Base-by-base conservation (phyloP, 257 asterid species). In the Cordia subcordata region DNA sequence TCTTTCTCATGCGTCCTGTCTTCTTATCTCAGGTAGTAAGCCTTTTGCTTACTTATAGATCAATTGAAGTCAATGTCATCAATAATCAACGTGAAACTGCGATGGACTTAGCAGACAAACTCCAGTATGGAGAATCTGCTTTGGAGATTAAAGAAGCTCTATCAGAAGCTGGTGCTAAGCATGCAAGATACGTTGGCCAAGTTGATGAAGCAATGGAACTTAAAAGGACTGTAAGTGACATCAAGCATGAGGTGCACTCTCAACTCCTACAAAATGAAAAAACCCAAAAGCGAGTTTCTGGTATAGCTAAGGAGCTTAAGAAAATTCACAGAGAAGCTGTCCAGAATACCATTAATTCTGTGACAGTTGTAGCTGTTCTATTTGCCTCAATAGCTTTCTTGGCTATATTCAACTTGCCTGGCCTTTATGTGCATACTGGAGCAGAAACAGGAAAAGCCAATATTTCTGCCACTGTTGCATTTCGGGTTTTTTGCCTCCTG, bases 31-130 rank as follows among this genome's bases (percentile, higher is more conserved):
- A 93, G 99, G 75, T 85, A 73, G 89, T 89, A 51, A 55, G 79
- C 64, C 81, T 86, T 35, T 53, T 93, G 72, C 87, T 93, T 57
- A 27, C 73, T 5, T 85, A 77, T 63, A 66, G 82, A 46, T 77
- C 92, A 57, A 70, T 85, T 16, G 87, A 87, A 13, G 77, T 89
- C 53, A 93, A 93, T 19, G 90, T 79, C 49, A 79, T 93, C 2
- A 93, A 93, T 74, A 80, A 77, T 51, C 90, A 81, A 39, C 81
- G 67, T 4, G 95, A 93, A 75, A 93, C 99, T 6, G 88, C 97
- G 9, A 81, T 93, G 97, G 99, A 93, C 84, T 79, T 93, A 45
- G 96, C 95, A 3, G 97, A 93, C 74, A 87, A 83, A 64, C 95
- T 93, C 74, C 97, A 76, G 62, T 93, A 85, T 3, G 96, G 97